Conservation (phyloP, 495 filamentous ascomycete species). For the Xeromyces bisporus region DNA sequence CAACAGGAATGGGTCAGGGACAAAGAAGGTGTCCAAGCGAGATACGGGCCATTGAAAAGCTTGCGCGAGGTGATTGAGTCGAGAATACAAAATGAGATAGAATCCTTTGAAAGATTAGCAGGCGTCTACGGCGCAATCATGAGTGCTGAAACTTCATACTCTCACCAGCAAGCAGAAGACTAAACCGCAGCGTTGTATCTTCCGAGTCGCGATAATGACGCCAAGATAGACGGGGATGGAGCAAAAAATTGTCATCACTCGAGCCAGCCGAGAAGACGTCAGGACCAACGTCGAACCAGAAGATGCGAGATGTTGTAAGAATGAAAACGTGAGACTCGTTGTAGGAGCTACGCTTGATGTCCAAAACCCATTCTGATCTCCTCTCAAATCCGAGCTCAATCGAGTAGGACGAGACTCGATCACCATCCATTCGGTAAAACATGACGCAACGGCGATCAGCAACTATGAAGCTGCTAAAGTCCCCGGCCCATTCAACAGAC, state of each 20-base stretch:
- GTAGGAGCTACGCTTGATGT: conserved; percentile 28
- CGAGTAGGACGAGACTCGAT: conserved; percentile 6
- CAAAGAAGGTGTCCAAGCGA: conserved; percentile 6
- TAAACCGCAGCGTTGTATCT: conserved; percentile 26
- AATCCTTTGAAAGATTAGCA: conserved; percentile 10
- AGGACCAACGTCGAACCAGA: conserved; percentile 20
- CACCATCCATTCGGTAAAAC: conserved; percentile 18
- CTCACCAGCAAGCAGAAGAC: conserved; percentile 14
- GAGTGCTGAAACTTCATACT: conserved; percentile 9
- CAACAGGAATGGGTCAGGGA: conserved; percentile 27
- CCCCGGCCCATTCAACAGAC: conserved; percentile 30
- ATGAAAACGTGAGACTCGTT: conserved; percentile 36
- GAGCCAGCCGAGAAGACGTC: not conserved
- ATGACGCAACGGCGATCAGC: conserved; percentile 27
- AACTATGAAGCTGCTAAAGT: conserved; percentile 28
- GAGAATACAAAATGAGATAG: conserved; percentile 28
- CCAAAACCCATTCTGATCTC: conserved; percentile 37
- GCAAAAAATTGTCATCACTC: conserved; percentile 3
- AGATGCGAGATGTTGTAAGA: conserved; percentile 32
- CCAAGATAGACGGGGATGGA: conserved; percentile 21
- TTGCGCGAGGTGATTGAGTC: conserved; percentile 19
- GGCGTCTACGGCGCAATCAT: not conserved
- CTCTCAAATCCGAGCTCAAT: conserved; percentile 22
- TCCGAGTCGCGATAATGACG: conserved; percentile 28
- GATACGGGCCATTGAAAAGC: conserved; percentile 18